Percentiles rank a stretch among this genome's conserved stretches.
Evolutionary conservation across 2,329 filamentous ascomycete genomes (phyloP).

Genomic region (Mariannaea elegans): DNA sequence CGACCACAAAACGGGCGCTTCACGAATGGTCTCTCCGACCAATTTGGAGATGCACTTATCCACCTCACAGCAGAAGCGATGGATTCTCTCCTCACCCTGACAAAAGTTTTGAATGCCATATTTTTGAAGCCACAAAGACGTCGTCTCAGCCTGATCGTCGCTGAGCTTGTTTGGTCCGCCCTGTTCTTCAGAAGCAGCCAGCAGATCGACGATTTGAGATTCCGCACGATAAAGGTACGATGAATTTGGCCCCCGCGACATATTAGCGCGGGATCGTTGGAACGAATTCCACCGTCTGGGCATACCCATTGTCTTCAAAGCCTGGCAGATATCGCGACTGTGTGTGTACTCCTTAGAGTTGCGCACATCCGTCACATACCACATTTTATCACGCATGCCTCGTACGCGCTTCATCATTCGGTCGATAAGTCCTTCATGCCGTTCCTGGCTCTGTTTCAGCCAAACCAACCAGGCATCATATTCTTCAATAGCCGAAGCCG

Average conservation of each 20-base stretch:
- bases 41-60: constrained; percentile 86
- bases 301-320: constrained; percentile 88
- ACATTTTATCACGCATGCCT: constrained; percentile 93
- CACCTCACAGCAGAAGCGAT: constrained; percentile 91
- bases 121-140: constrained; percentile 81
- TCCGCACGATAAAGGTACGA: constrained; percentile 82
- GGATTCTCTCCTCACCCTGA: constrained; percentile 91
- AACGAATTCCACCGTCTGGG: constrained; percentile 64
- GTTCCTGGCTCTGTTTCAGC: constrained; percentile 83
- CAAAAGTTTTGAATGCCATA: constrained; percentile 92
- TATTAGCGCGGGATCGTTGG: constrained; percentile 58
- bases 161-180: constrained; percentile 94
- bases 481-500: constrained; percentile 77
- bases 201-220: constrained; percentile 84
- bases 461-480: constrained; percentile 85
- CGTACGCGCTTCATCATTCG: constrained; percentile 78
- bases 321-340: constrained; percentile 84
- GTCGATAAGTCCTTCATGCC: constrained; percentile 77
- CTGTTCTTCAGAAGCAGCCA: constrained; percentile 83
- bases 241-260: constrained; percentile 58
- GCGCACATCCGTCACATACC: constrained; percentile 94
- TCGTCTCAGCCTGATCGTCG: constrained; percentile 93
- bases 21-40: constrained; percentile 82
- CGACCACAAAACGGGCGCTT: constrained; percentile 90
- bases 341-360: constrained; percentile 90